Base-by-base conservation (phyloP, 2,329 filamentous ascomycete species). In the Diaporthe sp. region DNA sequence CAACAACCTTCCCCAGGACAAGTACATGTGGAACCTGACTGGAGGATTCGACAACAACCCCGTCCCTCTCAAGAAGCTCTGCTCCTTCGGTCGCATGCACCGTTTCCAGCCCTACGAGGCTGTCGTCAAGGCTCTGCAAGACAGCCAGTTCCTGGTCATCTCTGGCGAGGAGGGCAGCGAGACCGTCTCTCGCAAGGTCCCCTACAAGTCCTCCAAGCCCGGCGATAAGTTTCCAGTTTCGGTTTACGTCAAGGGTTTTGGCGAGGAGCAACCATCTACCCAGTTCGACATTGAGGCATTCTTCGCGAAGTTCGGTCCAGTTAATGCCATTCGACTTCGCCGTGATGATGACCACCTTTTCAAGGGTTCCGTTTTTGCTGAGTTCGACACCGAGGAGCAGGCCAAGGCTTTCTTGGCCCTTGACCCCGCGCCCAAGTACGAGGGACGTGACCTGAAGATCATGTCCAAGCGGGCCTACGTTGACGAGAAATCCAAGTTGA, bases 281-380 rank as follows among this genome's bases (percentile, higher is more conserved):
- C 97, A 98, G 85, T 95, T 98, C 83, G 95, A 98, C 78, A 93
- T 99, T 74, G 97, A 99, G 87, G 92, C 92, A 77, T 98, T 98
- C 88, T 98, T 98, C 84, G 89, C 92, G 74, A 90, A 93, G 75
- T 96, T 92, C 83, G 96, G 96, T 62, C 89, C 94, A 44, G 91
- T 95, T 80, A 95, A 94, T 81, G 91, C 93, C 62, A 93, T 99
- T 77, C 96, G 96, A 82, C 93, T 99, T 77, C 95, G 97, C 79
- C 95, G 97, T 79, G 88, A 88, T 67, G 88, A 89, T 58, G 87
- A 92, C 76, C 92, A 92, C 81, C 86, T 89, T 71, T 99, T 98
- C 92, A 99, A 99, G 90, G 95, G 96, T 79, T 98, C 95, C 79
- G 95, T 98, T 75, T 98, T 98, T 82, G 95, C 98, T 78, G 96